These are phyloP conservation scores for Leccinum sublutescens DNA, from an alignment of 768 basidiomycete genomes.

Conservation along the genomic window DNA sequence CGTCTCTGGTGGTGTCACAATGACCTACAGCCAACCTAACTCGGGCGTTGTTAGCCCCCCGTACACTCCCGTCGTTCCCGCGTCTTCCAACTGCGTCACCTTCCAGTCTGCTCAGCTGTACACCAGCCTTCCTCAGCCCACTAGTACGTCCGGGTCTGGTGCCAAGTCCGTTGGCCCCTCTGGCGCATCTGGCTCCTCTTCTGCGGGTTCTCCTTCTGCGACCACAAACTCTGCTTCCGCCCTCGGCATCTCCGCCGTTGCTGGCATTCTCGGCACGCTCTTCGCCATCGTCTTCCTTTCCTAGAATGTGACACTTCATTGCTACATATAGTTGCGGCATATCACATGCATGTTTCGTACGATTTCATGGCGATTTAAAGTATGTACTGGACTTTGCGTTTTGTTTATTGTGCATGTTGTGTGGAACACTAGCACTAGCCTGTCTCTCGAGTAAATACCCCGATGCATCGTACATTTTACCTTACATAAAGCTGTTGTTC, in stretches of 20 bases:
- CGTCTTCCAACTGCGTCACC: constrained; percentile 45
- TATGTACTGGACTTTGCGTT: constrained; percentile 8
- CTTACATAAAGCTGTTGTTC: constrained; percentile 13
- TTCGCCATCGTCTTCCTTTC: constrained; percentile 40
- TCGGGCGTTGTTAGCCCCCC: constrained; percentile 35
- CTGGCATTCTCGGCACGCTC: constrained; percentile 35
- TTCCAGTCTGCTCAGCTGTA: constrained; percentile 38
- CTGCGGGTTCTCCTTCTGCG: constrained; percentile 14
- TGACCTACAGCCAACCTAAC: constrained; percentile 44
- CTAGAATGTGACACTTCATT: constrained; percentile 16
- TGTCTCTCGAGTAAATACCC: constrained; percentile 21
- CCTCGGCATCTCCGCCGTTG: constrained; percentile 32
- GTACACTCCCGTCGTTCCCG: constrained; percentile 39
- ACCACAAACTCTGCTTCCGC: constrained; percentile 25
- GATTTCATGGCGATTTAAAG: constrained; percentile 6
- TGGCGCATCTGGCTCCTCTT: constrained; percentile 5
- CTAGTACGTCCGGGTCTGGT: neutral
- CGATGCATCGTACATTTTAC: constrained; percentile 16
- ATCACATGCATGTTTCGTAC: neutral
- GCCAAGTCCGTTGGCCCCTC: neutral
- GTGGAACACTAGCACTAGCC: constrained; percentile 27
- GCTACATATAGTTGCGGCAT: neutral
- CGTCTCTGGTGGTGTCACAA: constrained; percentile 37
- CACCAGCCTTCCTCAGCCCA: constrained; percentile 21
- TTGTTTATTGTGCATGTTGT: constrained; percentile 14